A percentile compares a stretch with the other conserved stretches of the same genome.
phyloP scores from a whole-genome alignment of 495 filamentous ascomycete species.

The Lindgomyces ingoldianus region DNA sequence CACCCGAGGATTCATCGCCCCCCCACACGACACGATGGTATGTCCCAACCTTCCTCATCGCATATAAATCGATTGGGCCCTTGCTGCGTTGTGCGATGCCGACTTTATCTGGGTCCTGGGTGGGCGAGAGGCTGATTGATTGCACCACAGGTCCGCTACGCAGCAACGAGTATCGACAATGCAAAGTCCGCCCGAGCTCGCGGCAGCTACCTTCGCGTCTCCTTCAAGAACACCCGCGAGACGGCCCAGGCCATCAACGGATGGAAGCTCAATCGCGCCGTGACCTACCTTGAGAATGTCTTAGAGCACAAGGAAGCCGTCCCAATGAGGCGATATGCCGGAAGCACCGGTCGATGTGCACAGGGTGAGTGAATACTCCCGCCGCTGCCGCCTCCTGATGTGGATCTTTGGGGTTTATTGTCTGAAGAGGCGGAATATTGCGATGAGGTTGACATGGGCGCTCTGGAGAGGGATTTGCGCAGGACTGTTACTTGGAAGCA shows the following conservation, averaged over 20 bases:
- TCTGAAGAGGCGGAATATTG: background rate
- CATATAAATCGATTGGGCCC: background rate
- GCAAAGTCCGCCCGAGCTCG: slow-evolving; percentile 94
- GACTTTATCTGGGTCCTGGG: no score
- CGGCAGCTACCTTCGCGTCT: slow-evolving; percentile 97
- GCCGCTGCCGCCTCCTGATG: background rate
- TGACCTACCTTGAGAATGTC: slow-evolving; percentile 96
- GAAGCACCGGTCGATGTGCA: slow-evolving; percentile 86
- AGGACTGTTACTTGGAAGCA: background rate
- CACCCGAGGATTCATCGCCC: slow-evolving; percentile 33
- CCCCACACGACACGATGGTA: slow-evolving; percentile 38
- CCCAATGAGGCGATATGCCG: slow-evolving; percentile 93
- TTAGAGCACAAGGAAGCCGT: slow-evolving; percentile 92
- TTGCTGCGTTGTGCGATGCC: no score
- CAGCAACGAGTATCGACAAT: slow-evolving; percentile 81
- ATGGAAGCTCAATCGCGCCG: slow-evolving; percentile 94
- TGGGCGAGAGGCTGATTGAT: background rate
- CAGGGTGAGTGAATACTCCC: slow-evolving; percentile 73
- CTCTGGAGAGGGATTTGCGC: background rate
- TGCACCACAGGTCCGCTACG: slow-evolving; percentile 82
- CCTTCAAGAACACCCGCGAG: slow-evolving; percentile 99
- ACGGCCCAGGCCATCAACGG: slow-evolving; percentile 98
- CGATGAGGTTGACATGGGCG: background rate
- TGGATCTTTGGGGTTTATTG: background rate
- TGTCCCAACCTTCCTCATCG: background rate